Conservation (phyloP, 2,329 filamentous ascomycete genomes). For the Parafenestella ontariensis region DNA sequence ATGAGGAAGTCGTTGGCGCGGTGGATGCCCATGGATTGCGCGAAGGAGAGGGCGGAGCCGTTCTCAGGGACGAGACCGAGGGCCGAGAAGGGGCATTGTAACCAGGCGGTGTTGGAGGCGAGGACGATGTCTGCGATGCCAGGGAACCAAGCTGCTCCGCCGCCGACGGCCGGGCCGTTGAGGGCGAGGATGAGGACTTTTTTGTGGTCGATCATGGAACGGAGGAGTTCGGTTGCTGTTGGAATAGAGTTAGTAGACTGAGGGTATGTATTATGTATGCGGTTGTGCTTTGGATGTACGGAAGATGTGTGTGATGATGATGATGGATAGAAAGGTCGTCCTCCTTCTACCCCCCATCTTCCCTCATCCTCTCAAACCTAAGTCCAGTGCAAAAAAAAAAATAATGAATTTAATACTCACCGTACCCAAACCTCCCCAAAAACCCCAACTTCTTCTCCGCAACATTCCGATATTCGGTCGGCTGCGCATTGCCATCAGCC, state of each 20-base stretch:
- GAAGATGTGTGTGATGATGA: no score
- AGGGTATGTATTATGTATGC: no score
- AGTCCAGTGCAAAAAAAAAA: no score
- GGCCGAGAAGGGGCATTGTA: conserved; percentile 58
- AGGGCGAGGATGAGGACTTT: conserved; percentile 61
- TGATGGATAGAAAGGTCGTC: no score
- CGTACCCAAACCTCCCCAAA: conserved; percentile 35
- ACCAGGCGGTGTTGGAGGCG: conserved; percentile 53
- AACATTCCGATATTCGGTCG: conserved; percentile 25
- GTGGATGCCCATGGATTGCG: conserved; percentile 58
- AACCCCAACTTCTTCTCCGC: conserved; percentile 45
- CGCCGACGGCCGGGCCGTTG: conserved; percentile 60
- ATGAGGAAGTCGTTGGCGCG: conserved; percentile 61
- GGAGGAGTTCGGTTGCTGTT: conserved; percentile 47
- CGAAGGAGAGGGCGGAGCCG: conserved; percentile 55
- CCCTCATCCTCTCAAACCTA: no score
- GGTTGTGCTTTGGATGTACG: no score
- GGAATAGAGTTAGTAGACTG: no score
- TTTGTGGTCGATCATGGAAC: conserved; percentile 57
- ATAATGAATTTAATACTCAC: conserved; percentile 32
- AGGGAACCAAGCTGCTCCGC: conserved; percentile 59
- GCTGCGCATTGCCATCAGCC: no score
- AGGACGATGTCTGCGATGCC: conserved; percentile 59
- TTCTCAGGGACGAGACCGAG: conserved; percentile 59
- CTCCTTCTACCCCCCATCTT: no score